Evolutionary conservation across 169 alveolate genomes (phyloP), one percentile per base, ranked within the genome.

Genomic region (Plasmodium vivax): DNA sequence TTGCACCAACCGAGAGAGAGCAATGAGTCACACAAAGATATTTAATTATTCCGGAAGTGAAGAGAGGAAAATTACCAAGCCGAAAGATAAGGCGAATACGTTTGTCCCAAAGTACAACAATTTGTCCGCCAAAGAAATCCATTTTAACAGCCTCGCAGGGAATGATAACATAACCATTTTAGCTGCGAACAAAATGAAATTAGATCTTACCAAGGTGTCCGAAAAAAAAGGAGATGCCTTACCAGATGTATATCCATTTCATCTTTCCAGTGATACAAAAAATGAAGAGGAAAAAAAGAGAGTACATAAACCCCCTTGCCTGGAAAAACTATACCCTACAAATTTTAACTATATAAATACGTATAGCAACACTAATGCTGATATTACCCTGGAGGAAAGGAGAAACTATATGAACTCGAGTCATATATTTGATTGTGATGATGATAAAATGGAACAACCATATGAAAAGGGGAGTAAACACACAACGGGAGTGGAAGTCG

Each of bases 241-340:
- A 91, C 95, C 95, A 38, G 84, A 91, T 82, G 92, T 81, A n/a
- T 91, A 91, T 71, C 95, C 95, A 34, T 91, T 91, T 82, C 71
- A 91, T 81, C 73, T 91, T n/a, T 91, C 92, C 27, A 80, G 82
- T 5, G 90, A 68, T 16, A 79, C 27, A 8, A 85, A 85, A 85
- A 72, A 47, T 85, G 85, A 45, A 32, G 62, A 47, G 30, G 85
- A 36, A 10, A 75, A 34, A 32, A 73, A 30, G 16, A 36, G 27
- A 19, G 87, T 36, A 87, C 36, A 82, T 38, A 91, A 81, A 82
- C 32, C 2, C 3, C 43, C 51, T 38, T 62, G 38, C 38, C 27
- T 91, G 54, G 92, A 80, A 80, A 91, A 91, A 54, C 34, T 91
- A 91, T 91, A 81, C 41, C 95, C 95, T 43, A 82, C 95, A 30